phyloP scores from a whole-genome alignment of 2,329 filamentous ascomycete genomes.

The Penicillium thymicola region DNA sequence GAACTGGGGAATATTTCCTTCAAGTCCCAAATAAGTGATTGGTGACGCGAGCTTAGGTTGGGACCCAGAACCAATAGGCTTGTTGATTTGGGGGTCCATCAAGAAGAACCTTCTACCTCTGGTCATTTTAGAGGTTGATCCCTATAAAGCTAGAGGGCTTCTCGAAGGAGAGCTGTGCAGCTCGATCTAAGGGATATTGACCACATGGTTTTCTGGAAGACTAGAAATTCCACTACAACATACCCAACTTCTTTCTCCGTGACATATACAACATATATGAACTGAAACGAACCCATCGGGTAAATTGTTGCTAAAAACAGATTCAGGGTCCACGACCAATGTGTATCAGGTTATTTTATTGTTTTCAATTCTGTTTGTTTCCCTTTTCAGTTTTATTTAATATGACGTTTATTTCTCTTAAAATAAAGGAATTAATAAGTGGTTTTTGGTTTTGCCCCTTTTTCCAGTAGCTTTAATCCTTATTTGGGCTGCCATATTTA shows the following conservation, averaged over 20 bases:
- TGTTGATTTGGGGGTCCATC: conserved; percentile 16
- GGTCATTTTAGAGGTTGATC: conserved; percentile 21
- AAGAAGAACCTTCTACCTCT: conserved; percentile 21
- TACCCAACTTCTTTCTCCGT: not conserved
- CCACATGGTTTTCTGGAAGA: conserved; percentile 9
- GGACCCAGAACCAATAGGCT: conserved; percentile 22
- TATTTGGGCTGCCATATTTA: conserved; percentile 9
- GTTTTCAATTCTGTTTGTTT: conserved; percentile 1
- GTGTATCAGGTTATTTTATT: conserved; percentile 17
- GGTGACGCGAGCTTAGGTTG: conserved; percentile 20
- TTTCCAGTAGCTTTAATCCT: conserved; percentile 15
- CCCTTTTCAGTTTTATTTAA: not conserved
- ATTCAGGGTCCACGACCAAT: conserved; percentile 25
- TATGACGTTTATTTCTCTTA: not conserved
- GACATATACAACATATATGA: not conserved
- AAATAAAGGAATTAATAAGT: not conserved
- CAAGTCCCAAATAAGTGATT: conserved; percentile 18
- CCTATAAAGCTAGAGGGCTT: conserved; percentile 17
- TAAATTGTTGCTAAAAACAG: conserved; percentile 27
- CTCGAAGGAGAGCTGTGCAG: conserved; percentile 15
- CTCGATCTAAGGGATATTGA: not conserved
- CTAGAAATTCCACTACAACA: conserved; percentile 1
- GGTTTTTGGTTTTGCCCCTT: conserved; percentile 1
- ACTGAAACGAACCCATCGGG: conserved; percentile 22
- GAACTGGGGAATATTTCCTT: conserved; percentile 24